Conservation (phyloP, 768 basidiomycete genomes). For the Clathrus columnatus region DNA sequence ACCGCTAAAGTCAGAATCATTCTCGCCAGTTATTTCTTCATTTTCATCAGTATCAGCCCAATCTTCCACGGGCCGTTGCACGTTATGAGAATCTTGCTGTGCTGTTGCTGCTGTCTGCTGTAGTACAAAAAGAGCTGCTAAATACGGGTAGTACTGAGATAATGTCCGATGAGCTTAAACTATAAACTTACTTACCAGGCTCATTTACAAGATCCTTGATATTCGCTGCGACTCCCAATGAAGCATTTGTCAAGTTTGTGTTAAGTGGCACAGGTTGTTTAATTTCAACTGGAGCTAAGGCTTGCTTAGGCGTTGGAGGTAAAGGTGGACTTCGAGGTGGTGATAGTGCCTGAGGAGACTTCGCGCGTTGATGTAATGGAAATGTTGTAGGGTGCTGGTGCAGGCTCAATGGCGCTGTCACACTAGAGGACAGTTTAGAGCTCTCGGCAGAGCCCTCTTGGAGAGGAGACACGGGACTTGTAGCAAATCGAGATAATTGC, state of each 20-base stretch:
- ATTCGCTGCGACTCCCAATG: background rate
- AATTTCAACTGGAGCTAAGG: constrained; percentile 1
- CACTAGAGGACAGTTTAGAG: background rate
- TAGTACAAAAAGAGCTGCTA: constrained; percentile 5
- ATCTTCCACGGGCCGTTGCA: background rate
- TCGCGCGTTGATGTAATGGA: background rate
- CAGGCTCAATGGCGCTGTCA: background rate
- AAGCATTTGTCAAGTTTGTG: background rate
- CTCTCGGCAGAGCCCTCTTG: background rate
- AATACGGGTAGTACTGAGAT: background rate
- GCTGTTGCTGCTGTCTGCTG: background rate
- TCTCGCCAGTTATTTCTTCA: background rate
- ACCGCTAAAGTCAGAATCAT: constrained; percentile 7
- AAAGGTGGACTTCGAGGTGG: background rate
- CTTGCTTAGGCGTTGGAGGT: background rate
- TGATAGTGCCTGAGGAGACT: background rate
- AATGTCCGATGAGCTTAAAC: background rate
- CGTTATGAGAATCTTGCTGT: background rate
- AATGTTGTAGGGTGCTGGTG: background rate
- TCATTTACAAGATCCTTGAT: constrained; percentile 1
- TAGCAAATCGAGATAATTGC: too few relatives aligned
- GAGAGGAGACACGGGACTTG: too few relatives aligned
- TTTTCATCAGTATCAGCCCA: background rate
- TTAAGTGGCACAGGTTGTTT: background rate
- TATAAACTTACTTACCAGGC: constrained; percentile 6